Evolutionary conservation across 2,329 filamentous ascomycete genomes (phyloP).

Genomic region (Aspergillus neoniger): DNA sequence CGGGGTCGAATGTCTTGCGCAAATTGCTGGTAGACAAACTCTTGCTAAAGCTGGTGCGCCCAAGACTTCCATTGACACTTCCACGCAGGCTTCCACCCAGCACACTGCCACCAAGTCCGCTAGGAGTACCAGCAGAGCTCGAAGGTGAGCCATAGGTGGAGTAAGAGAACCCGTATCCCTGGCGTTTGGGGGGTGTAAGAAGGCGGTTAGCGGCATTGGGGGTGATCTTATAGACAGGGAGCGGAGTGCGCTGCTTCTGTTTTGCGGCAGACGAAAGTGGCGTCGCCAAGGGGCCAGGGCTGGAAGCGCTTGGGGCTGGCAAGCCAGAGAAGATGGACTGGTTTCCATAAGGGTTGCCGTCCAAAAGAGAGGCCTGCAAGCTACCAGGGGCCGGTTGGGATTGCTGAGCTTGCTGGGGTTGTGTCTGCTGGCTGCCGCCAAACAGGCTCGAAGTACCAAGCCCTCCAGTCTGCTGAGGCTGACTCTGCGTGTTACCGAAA

Average conservation of each 20-base stretch:
- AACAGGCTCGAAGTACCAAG: constrained; percentile 51
- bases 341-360: constrained; percentile 86
- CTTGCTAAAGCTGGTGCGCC: constrained; percentile 70
- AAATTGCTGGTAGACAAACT: constrained; percentile 87
- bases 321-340: constrained; percentile 81
- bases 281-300: constrained; percentile 87
- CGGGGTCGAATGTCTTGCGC: constrained; percentile 75
- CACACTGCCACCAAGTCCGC: constrained; percentile 66
- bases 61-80: constrained; percentile 57
- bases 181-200: constrained; percentile 77
- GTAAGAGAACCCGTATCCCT: constrained; percentile 87
- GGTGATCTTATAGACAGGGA: constrained; percentile 86
- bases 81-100: constrained; percentile 46
- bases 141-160: constrained; percentile 86
- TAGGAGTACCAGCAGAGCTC: constrained; percentile 68
- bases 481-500: constrained; percentile 53
- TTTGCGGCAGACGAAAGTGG: constrained; percentile 77
- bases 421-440: constrained; percentile 55
- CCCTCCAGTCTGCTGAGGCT: constrained; percentile 37
- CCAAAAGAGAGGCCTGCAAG: constrained; percentile 76
- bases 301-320: constrained; percentile 60
- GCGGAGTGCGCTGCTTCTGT: constrained; percentile 73
- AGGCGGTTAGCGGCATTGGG: constrained; percentile 77
- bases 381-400: constrained; percentile 46
- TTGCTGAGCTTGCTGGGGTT: constrained; percentile 53